These are phyloP conservation scores for Mycena capillaripes DNA, from an alignment of 768 basidiomycete genomes.

Conservation along the genomic window DNA sequence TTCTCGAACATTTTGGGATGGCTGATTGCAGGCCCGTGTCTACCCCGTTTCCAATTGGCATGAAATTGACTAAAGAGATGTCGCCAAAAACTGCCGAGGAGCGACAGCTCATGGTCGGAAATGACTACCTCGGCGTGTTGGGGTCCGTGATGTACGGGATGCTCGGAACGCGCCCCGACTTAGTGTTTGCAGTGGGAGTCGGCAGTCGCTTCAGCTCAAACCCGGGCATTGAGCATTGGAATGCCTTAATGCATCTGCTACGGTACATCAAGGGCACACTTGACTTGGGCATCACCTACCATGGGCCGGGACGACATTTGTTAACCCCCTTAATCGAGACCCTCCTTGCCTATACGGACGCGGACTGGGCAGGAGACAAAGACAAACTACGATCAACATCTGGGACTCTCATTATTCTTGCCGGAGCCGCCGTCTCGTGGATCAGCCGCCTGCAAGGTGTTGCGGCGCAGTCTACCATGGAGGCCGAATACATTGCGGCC, in stretches of 20 bases:
- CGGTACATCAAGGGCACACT: too few relatives aligned
- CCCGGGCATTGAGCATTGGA: too few relatives aligned
- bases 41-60: slow-evolving; percentile 4
- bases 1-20: background rate
- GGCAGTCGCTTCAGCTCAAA: too few relatives aligned
- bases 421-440: background rate
- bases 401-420: background rate
- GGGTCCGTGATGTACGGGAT: background rate
- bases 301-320: too few relatives aligned
- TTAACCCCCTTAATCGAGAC: too few relatives aligned
- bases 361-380: too few relatives aligned
- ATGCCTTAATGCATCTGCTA: too few relatives aligned
- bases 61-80: background rate
- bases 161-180: background rate
- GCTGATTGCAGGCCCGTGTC: background rate
- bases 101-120: background rate
- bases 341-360: too few relatives aligned
- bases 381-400: slow-evolving; percentile 6
- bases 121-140: background rate
- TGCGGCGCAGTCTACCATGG: background rate
- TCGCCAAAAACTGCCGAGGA: slow-evolving; percentile 1
- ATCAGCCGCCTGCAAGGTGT: background rate
- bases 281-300: too few relatives aligned
- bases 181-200: too few relatives aligned
- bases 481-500: slow-evolving; percentile 1